Conservation (phyloP, 2,329 filamentous ascomycete species). For the Alternaria ventricosa region DNA sequence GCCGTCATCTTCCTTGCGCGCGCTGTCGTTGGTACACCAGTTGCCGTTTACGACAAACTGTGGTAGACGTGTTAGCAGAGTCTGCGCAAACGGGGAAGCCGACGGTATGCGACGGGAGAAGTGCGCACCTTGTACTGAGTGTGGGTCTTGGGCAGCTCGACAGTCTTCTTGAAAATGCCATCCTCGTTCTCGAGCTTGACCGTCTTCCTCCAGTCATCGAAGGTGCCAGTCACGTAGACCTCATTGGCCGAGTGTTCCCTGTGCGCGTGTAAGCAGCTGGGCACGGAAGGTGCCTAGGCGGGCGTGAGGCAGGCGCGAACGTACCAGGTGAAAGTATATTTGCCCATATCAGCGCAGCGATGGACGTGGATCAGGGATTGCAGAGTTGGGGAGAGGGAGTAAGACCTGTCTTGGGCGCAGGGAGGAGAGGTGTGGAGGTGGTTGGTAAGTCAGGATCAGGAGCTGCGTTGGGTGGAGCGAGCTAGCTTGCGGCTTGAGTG, state of each 20-base stretch:
- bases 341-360: conserved; percentile 61
- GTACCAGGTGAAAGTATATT: conserved; percentile 75
- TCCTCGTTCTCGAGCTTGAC: conserved; percentile 80
- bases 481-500: conserved; percentile 28
- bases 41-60: conserved; percentile 95
- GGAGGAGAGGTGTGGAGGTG: conserved; percentile 26
- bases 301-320: conserved; percentile 30
- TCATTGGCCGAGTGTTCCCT: conserved; percentile 86
- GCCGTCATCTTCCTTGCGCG: conserved; percentile 81
- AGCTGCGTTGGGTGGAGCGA: conserved; percentile 25
- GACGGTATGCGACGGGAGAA: neutral
- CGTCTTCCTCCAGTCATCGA: conserved; percentile 91
- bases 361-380: conserved; percentile 21
- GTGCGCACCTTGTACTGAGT: conserved; percentile 89
- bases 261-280: conserved; percentile 24
- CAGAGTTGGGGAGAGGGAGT: conserved; percentile 22
- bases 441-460: conserved; percentile 33
- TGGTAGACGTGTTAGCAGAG: conserved; percentile 27
- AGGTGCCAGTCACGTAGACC: conserved; percentile 94
- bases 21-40: conserved; percentile 84
- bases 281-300: conserved; percentile 3
- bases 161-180: conserved; percentile 76
- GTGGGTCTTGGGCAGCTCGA: conserved; percentile 74
- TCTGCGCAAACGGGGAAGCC: conserved; percentile 8
- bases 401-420: conserved; percentile 38